Conservation (phyloP, 2,329 filamentous ascomycete species). For the Ophiostoma piceae region DNA sequence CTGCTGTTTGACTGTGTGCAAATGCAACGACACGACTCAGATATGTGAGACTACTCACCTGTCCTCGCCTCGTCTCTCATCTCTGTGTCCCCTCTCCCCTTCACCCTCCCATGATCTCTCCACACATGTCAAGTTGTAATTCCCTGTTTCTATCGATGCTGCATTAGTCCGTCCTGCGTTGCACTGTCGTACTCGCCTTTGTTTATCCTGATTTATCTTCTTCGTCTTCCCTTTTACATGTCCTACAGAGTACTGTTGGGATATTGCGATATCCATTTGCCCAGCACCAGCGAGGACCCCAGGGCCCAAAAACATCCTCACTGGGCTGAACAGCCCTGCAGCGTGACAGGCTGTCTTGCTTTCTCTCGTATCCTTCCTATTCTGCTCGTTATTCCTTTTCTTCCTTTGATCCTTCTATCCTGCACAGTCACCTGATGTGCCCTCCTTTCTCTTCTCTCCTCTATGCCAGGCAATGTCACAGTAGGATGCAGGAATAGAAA, state of each 20-base stretch:
- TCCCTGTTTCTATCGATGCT: conserved; percentile 5
- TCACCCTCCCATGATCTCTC: background rate
- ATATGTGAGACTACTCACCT: background rate
- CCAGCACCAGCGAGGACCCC: background rate
- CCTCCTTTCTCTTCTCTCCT: background rate
- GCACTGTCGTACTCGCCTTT: conserved; percentile 5
- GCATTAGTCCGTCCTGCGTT: conserved; percentile 6
- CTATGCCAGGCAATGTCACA: background rate
- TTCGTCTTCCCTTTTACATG: background rate
- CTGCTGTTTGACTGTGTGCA: background rate
- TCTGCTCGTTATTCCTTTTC: background rate
- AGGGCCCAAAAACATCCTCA: background rate
- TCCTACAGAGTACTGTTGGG: background rate
- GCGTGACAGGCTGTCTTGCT: background rate
- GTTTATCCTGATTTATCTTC: background rate
- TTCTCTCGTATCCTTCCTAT: background rate
- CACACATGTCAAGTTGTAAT: conserved; percentile 2
- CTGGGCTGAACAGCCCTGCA: conserved; percentile 12
- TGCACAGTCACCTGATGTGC: background rate
- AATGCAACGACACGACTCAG: background rate
- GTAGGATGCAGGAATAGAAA: background rate
- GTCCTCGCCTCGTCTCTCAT: background rate
- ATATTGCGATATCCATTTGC: background rate
- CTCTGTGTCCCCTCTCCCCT: background rate
- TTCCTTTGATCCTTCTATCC: background rate